Percentiles rank a stretch among this genome's conserved stretches.
phyloP scores from a whole-genome alignment of 2,329 filamentous ascomycete genomes.

The Atkinsonella hypoxylon region DNA sequence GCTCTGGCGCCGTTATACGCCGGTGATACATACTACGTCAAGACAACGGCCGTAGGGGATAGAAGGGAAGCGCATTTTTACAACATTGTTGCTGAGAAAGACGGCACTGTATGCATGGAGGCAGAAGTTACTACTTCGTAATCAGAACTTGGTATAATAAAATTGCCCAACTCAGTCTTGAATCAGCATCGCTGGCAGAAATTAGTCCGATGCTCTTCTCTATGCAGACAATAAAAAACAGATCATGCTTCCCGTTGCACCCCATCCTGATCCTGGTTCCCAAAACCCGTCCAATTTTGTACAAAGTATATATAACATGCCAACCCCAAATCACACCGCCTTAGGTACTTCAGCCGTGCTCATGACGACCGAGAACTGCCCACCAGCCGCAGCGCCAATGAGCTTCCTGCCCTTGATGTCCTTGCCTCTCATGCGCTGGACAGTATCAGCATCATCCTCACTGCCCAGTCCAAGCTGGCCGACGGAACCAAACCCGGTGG shows the following conservation, averaged over 20 bases:
- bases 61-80: constrained; percentile 21
- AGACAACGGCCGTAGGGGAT: constrained; percentile 32
- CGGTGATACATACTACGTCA: constrained; percentile 51
- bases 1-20: constrained; percentile 62
- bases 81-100: constrained; percentile 36
- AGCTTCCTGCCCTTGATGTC: constrained; percentile 66
- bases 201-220: neutral
- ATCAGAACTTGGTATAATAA: neutral
- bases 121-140: neutral
- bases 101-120: constrained; percentile 13
- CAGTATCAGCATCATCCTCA: constrained; percentile 66
- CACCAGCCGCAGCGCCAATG: constrained; percentile 71
- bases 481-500: constrained; percentile 70
- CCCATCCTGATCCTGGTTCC: neutral
- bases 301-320: neutral
- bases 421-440: constrained; percentile 74
- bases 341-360: constrained; percentile 21
- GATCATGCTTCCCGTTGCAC: neutral
- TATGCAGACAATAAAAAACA: neutral
- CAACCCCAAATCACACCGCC: neutral
- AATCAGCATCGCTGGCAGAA: neutral
- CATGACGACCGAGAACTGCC: constrained; percentile 64
- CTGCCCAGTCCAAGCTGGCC: constrained; percentile 71
- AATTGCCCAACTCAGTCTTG: neutral
- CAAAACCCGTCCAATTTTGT: neutral